Percentiles rank a stretch among this genome's conserved stretches.
Conservation (phyloP, 768 basidiomycete genomes). For the Ramaria rubella region DNA sequence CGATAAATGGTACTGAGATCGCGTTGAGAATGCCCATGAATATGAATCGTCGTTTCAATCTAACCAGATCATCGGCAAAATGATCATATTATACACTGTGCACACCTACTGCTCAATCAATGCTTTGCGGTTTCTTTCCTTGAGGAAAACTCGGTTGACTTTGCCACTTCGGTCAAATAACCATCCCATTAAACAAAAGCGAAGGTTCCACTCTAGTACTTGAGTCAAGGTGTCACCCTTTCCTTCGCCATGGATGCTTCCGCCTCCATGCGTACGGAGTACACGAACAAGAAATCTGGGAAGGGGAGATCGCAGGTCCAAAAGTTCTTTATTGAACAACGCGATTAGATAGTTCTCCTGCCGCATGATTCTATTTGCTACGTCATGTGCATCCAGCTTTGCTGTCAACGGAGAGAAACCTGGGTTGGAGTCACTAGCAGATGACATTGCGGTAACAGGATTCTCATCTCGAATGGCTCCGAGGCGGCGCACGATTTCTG, state of each 20-base stretch:
- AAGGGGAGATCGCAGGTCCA: constrained; percentile 81
- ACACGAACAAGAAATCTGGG: constrained; percentile 53
- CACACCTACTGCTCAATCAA: constrained; percentile 75
- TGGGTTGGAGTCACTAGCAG: constrained; percentile 40
- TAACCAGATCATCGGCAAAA: constrained; percentile 27
- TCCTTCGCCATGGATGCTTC: constrained; percentile 37
- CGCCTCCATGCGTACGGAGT: constrained; percentile 27
- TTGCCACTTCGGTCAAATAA: constrained; percentile 86
- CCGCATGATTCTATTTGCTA: constrained; percentile 95
- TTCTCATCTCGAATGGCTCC: constrained; percentile 87
- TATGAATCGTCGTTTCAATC: constrained; percentile 78
- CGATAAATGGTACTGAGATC: constrained; percentile 93
- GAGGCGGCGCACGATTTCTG: constrained; percentile 87
- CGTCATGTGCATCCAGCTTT: constrained; percentile 94
- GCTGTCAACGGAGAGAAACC: constrained; percentile 62
- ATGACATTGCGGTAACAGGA: constrained; percentile 82
- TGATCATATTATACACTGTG: neutral
- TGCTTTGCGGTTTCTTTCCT: constrained; percentile 68
- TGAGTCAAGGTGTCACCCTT: constrained; percentile 79
- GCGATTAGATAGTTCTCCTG: constrained; percentile 99
- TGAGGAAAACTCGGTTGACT: constrained; percentile 87
- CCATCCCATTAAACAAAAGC: constrained; percentile 93
- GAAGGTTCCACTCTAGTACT: constrained; percentile 94
- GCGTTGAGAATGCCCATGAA: constrained; percentile 98
- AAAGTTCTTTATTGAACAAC: constrained; percentile 91